Evolutionary conservation across 768 basidiomycete species (phyloP).

Genomic region (Pleurotus tuoliensis): DNA sequence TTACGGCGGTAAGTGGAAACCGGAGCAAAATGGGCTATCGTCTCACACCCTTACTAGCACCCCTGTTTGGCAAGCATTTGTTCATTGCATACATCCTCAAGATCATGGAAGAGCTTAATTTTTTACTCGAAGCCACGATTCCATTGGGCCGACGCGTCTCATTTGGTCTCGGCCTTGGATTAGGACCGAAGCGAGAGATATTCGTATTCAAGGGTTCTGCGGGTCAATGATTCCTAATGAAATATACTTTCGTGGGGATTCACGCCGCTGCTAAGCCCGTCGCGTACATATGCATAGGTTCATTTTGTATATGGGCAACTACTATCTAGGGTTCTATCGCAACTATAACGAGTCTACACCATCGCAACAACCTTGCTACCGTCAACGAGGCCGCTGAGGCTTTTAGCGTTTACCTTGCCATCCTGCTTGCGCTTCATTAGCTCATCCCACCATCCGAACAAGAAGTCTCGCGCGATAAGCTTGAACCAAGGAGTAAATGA

Average conservation of each 20-base stretch:
- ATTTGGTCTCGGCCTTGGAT: slow-evolving; percentile 37
- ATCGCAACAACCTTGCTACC: slow-evolving; percentile 73
- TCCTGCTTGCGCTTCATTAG: slow-evolving; percentile 58
- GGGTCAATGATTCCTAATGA: slow-evolving; percentile 1
- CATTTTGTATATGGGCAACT: not conserved
- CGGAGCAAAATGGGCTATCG: no score
- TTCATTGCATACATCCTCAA: slow-evolving; percentile 64
- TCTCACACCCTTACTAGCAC: slow-evolving; percentile 4
- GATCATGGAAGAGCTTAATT: slow-evolving; percentile 53
- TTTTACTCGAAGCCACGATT: slow-evolving; percentile 63
- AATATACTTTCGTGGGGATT: not conserved
- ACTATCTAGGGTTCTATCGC: not conserved
- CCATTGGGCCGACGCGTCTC: slow-evolving; percentile 49
- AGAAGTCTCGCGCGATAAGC: slow-evolving; percentile 92
- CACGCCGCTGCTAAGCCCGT: no score
- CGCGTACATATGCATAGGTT: no score
- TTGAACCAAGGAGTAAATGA: slow-evolving; percentile 99
- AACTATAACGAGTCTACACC: slow-evolving; percentile 18
- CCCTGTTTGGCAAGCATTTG: slow-evolving; percentile 43
- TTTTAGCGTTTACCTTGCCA: slow-evolving; percentile 63
- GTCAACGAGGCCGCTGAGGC: slow-evolving; percentile 61
- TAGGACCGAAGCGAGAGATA: slow-evolving; percentile 49
- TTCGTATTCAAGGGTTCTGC: slow-evolving; percentile 57
- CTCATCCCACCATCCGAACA: slow-evolving; percentile 99
- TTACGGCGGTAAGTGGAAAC: slow-evolving; percentile 24